Percentiles rank a stretch among this genome's conserved stretches.
Conservation (phyloP, 306 rosid species). For the Cicer pinnatifidum region DNA sequence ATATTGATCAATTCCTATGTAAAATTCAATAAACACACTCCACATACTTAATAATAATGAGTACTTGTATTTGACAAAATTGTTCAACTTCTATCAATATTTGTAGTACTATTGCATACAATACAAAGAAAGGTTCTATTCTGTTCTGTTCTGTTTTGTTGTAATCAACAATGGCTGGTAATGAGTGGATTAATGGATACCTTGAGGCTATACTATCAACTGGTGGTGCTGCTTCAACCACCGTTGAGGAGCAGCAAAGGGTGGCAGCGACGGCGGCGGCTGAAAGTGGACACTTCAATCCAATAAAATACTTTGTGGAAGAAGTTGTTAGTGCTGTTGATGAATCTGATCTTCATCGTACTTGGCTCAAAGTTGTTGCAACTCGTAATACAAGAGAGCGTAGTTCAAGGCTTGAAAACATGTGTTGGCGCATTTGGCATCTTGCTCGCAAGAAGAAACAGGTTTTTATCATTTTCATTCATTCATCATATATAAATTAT, state of each 20-base stretch:
- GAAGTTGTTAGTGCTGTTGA: slow-evolving; percentile 93
- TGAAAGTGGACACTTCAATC: slow-evolving; percentile 69
- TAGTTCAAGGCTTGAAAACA: slow-evolving; percentile 89
- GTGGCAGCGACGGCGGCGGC: slow-evolving; percentile 57
- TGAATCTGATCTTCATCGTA: slow-evolving; percentile 86
- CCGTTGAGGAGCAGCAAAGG: slow-evolving; percentile 74
- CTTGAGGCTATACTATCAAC: slow-evolving; percentile 85
- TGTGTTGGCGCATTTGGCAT: slow-evolving; percentile 99
- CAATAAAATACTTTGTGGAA: slow-evolving; percentile 89
- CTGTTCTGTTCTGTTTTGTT: no score
- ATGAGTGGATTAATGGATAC: slow-evolving; percentile 95
- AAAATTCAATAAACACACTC: neutral
- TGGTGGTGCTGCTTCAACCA: slow-evolving; percentile 68
- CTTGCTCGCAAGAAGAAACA: slow-evolving; percentile 85
- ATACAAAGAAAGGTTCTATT: neutral
- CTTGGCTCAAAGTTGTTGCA: slow-evolving; percentile 96
- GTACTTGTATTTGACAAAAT: neutral
- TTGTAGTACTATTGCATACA: neutral
- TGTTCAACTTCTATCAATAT: neutral
- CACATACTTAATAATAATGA: neutral
- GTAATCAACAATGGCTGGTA: slow-evolving; percentile 74
- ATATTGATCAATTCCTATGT: slow-evolving; percentile 23
- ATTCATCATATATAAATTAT: neutral
- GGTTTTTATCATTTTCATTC: slow-evolving; percentile 32
- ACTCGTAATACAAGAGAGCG: slow-evolving; percentile 91